Evolutionary conservation across 2,329 filamentous ascomycete species (phyloP).

Genomic region (Neopestalotiopsis sp.): DNA sequence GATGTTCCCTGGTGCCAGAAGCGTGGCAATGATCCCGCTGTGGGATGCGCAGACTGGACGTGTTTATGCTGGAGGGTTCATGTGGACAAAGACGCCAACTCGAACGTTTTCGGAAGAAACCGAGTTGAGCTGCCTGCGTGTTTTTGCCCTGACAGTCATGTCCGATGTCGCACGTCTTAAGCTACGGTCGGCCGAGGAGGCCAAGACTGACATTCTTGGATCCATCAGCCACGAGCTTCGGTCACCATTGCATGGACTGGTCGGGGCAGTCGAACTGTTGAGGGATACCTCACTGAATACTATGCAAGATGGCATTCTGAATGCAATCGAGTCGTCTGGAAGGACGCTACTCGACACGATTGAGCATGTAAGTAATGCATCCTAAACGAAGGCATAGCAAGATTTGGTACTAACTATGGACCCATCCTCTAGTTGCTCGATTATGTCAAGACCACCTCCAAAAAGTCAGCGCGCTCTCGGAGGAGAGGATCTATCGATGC

Average conservation of each 20-base stretch:
- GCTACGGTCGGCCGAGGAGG: slow-evolving; percentile 42
- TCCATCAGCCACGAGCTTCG: slow-evolving; percentile 66
- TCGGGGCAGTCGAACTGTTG: slow-evolving; percentile 34
- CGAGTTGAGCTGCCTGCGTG: slow-evolving; percentile 55
- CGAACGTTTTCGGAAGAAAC: slow-evolving; percentile 48
- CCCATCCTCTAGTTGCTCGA: slow-evolving; percentile 42
- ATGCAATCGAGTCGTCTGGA: slow-evolving; percentile 5
- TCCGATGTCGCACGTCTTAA: slow-evolving; percentile 56
- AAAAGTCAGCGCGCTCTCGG: slow-evolving; percentile 17
- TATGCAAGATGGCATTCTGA: slow-evolving; percentile 8
- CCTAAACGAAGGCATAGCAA: slow-evolving; percentile 39
- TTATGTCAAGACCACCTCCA: slow-evolving; percentile 59
- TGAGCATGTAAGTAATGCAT: slow-evolving; percentile 7
- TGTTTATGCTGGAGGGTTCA: slow-evolving; percentile 55
- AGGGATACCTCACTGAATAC: slow-evolving; percentile 1
- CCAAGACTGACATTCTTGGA: slow-evolving; percentile 62
- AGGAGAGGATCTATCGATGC: neutral
- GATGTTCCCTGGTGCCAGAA: slow-evolving; percentile 49
- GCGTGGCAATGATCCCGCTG: slow-evolving; percentile 51
- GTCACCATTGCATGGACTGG: slow-evolving; percentile 60
- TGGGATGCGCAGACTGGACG: slow-evolving; percentile 51
- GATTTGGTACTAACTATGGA: slow-evolving; percentile 50
- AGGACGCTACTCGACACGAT: slow-evolving; percentile 11
- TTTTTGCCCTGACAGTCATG: slow-evolving; percentile 60
- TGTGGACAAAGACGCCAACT: slow-evolving; percentile 49